These are phyloP conservation scores for Schizonepeta tenuifolia DNA, from an alignment of 257 asterid species.

Conservation along the genomic window DNA sequence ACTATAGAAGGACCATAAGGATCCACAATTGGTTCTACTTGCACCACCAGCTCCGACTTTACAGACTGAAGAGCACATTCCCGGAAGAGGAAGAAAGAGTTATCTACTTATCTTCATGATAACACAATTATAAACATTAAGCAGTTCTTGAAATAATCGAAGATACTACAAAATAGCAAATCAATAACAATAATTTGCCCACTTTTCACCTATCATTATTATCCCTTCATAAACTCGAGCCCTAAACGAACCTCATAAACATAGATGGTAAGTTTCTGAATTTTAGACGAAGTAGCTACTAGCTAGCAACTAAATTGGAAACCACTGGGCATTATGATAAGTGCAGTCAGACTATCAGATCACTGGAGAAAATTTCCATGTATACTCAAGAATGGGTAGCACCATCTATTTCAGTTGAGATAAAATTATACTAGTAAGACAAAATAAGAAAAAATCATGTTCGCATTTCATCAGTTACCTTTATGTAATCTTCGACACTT, in stretches of 20 bases:
- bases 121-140: slow-evolving; percentile 21
- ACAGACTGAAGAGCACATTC: slow-evolving; percentile 57
- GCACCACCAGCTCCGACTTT: slow-evolving; percentile 77
- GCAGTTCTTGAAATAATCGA: slow-evolving; percentile 24
- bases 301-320: slow-evolving; percentile 2
- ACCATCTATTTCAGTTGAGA: slow-evolving; percentile 2
- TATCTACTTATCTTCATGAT: slow-evolving; percentile 36
- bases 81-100: slow-evolving; percentile 25
- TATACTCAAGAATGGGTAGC: slow-evolving; percentile 4
- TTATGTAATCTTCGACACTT: slow-evolving; percentile 72
- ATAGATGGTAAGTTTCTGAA: slow-evolving; percentile 3
- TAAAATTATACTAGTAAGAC: not conserved
- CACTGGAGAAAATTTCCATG: not conserved
- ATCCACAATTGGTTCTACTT: slow-evolving; percentile 76
- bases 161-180: not conserved
- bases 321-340: not conserved
- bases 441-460: slow-evolving; percentile 15
- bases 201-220: not conserved
- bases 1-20: slow-evolving; percentile 89
- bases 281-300: slow-evolving; percentile 2
- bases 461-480: slow-evolving; percentile 48
- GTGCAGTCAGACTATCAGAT: slow-evolving; percentile 11
- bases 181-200: slow-evolving; percentile 6
- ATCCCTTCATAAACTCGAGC: not conserved
- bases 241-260: slow-evolving; percentile 3